Evolutionary conservation across 345 rosid genomes (phyloP), one percentile per base, ranked within the genome.

Genomic region (Durio zibethinus): DNA sequence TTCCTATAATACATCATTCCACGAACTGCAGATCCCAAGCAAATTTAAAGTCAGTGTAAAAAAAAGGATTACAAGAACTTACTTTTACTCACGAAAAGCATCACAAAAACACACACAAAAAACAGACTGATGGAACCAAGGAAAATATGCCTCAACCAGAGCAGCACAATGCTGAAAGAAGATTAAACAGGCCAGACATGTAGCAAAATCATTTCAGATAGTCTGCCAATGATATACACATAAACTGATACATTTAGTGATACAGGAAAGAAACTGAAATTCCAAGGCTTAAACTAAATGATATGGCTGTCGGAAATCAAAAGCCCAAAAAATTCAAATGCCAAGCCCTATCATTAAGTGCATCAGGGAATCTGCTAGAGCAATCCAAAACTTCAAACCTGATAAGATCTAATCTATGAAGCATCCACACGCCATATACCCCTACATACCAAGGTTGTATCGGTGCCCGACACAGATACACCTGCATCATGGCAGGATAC

Each of bases 1-100:
- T 93, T 95, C 83, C 99, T 92, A 65, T 95, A 95, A 87, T 95
- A 95, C 99, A 95, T 95, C 99, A 95, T 95, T 73, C 99, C 99
- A 70, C 99, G 99, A 84, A 95, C 99, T 95, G 90, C 77, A 86
- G 57, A 77, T 64, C 59, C 20, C 80, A 82, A 73, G 57, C 10
- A 77, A 25, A 50, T 69, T 59, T 12, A 65, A 12, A 60, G 47
- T 68, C 45, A 67, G 57, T 16, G 27, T 15, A 38, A 12, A 68
- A 23, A 18, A 18, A 48, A 3, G 59, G 18, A 7, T 45, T 12
- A 61, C 8, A 70, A 4, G 23, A 48, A 25, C 54, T 27, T 69
- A 25, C 7, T 20, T 69, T 70, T 9, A 69, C 18, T 48, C 33
- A 40, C 2, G 4, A 67, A 40, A 67, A 21, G 53, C 20, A 67